These are phyloP conservation scores for Apiotrichum veenhuisii DNA, from an alignment of 1,284 basidiomycete species.

Conservation along the genomic window DNA sequence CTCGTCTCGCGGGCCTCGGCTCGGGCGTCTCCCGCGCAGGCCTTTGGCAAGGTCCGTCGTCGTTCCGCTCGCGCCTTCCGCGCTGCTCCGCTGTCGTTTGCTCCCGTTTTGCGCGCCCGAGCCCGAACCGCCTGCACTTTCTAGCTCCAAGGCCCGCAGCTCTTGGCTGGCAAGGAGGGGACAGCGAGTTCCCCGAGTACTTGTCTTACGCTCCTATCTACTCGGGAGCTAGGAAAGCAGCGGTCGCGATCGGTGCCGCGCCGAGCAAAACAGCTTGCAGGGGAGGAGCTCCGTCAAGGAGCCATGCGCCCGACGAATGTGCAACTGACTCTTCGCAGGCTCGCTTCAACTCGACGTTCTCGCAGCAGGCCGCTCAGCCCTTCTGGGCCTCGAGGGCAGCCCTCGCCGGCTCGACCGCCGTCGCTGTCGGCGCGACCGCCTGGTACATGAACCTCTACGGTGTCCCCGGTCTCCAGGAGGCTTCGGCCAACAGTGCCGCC, in stretches of 20 bases:
- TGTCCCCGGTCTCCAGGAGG: conserved; percentile 70
- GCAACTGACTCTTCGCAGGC: neutral
- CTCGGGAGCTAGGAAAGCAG: neutral
- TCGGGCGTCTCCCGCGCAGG: conserved; percentile 16
- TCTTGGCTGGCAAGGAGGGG: too few relatives aligned
- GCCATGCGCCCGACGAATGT: too few relatives aligned
- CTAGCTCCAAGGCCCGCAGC: too few relatives aligned
- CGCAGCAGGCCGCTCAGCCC: conserved; percentile 17
- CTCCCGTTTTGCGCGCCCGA: too few relatives aligned
- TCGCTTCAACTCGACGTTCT: conserved; percentile 40
- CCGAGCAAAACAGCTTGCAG: too few relatives aligned
- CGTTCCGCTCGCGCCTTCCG: neutral
- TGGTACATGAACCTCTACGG: conserved; percentile 97
- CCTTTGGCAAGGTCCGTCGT: conserved; percentile 21
- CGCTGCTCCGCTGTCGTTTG: too few relatives aligned
- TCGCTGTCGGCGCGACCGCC: conserved; percentile 82
- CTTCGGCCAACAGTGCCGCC: conserved; percentile 80
- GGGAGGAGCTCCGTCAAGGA: too few relatives aligned
- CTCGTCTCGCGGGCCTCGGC: conserved; percentile 37
- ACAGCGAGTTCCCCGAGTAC: too few relatives aligned
- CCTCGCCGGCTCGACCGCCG: conserved; percentile 69
- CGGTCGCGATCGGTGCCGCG: too few relatives aligned
- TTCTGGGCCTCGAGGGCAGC: conserved; percentile 65
- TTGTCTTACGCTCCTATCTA: neutral
- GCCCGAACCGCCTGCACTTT: too few relatives aligned